Evolutionary conservation across 225 moss, liverwort and hornwort species (phyloP), one percentile per base, ranked within the genome.

Genomic region (Takakia lepidozioides): DNA sequence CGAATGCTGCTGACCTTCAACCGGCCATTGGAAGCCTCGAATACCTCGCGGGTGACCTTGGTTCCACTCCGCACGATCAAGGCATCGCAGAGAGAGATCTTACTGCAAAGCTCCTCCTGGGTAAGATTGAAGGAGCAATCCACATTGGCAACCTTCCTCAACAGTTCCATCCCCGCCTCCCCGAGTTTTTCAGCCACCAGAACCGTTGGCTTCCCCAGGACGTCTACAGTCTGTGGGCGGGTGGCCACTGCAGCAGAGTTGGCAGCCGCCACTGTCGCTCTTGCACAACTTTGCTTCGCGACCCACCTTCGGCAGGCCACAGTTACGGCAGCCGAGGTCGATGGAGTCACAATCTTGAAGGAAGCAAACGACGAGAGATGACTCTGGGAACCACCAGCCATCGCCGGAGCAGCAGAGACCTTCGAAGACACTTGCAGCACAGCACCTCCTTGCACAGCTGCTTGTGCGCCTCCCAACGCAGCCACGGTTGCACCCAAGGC

Each of bases 121-220:
- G 77, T 70, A 27, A 95, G 80, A 21, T 83, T 83, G 69, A 84
- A 95, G 1, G 80, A 63, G 41, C 95, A 95, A 63, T 95, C 95
- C 24, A 95, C 95, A 61, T 95, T 95, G 8, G 84, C 80, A 7
- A 87, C 72, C 38, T 69, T 67, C 50, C 75, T 76, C 59, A 95
- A 27, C 19, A 95, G 66, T 32, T 78, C 84, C 4, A 95, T 69
- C 3, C 95, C 95, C 7, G 76, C 69, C 13, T 87, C 84, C 15
- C 95, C 77, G n/a, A 95, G 87, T 68, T 95, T 95, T 73, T 95
- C 95, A 1, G 95, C 67, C 2, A 95, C 95, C 48, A 95, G 66
- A 17, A 95, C 80, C 17, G 93, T 84, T 5, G 86, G 82, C 54
- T 64, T 69, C 2, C 57, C 74, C 0, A 58, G 43, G 9, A 82